Base-by-base conservation (phyloP, 108 stramenopile genomes). In the Epithemia pelagica region DNA sequence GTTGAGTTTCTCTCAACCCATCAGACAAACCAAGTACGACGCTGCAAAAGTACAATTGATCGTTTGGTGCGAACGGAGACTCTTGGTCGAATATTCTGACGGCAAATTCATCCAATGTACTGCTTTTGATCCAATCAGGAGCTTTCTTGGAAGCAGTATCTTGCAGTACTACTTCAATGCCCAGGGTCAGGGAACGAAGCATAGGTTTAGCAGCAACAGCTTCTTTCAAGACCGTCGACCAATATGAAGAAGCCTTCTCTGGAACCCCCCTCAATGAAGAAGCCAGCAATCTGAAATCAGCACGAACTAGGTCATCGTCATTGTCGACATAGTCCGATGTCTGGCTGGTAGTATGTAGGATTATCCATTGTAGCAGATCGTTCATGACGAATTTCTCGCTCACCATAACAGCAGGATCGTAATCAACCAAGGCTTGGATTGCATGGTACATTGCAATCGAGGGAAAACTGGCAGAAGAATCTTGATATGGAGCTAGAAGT, bases 311-410 rank as follows among this genome's bases (percentile, higher is more conserved):
- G 37, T 46, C 37, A 70, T 67, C 24, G 70, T 68, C 24, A 72
- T 75, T 37, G 74, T 65, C 30, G 68, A 65, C 19, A 74, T 54
- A 62, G 73, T 73, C n/a, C 28, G 52, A 31, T 68, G 72, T 21
- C 25, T 27, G 26, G 21, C 22, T 57, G 10, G 37, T 46, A 10
- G 37, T 46, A 66, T 89, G 91, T 31, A 86, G 54, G 25, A 89
- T 64, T 22, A 86, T 73, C 91, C 91, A 92, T 52, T 78, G 65
- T 22, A 92, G 71, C 1, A 92, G 52, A 73, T 89, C 78, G 52
- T 89, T 88, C 70, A 88, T 71, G 61, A 88, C 70, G 52, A 91
- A 89, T 46, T 15, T 5, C 37, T 46, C 37, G 10, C 10, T 46
- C 37, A 46, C 37, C 37, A 46, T 46, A 10, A 46, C 37, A 15